phyloP scores from a whole-genome alignment of 2,329 filamentous ascomycete species.

The Cladosporium sp. region DNA sequence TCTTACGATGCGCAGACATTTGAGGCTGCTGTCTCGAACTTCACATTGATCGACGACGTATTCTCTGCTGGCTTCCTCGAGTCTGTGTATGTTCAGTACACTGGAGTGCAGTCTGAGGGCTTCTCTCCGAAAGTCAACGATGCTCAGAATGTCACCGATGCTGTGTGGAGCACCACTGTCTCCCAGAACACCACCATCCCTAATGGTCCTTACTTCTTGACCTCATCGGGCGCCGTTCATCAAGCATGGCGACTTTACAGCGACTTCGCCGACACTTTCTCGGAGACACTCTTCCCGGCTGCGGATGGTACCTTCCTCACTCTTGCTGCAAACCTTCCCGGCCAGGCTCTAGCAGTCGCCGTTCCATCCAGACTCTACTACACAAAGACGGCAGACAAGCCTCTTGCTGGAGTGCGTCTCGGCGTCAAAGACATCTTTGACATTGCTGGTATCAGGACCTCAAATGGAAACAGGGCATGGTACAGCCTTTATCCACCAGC shows the following conservation, averaged over 20 bases:
- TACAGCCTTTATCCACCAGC: constrained; percentile 48
- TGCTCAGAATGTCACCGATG: not conserved
- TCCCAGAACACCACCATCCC: constrained; percentile 28
- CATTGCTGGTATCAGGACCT: constrained; percentile 53
- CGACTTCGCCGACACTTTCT: constrained; percentile 48
- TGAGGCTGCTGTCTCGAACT: constrained; percentile 25
- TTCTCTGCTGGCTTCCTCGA: constrained; percentile 38
- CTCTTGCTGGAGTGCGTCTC: constrained; percentile 57
- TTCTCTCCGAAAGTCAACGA: not conserved
- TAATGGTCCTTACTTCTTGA: constrained; percentile 50
- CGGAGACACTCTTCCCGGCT: constrained; percentile 41
- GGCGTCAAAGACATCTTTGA: constrained; percentile 62
- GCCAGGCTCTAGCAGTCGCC: constrained; percentile 43
- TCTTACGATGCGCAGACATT: constrained; percentile 24
- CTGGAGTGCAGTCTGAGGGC: constrained; percentile 12
- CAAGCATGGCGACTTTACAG: constrained; percentile 49
- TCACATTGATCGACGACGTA: constrained; percentile 37
- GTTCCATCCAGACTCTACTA: constrained; percentile 61
- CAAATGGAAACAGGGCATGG: constrained; percentile 57
- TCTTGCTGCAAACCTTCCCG: constrained; percentile 41
- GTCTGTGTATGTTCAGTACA: constrained; percentile 26
- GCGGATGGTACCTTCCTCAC: constrained; percentile 40
- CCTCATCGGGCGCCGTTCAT: constrained; percentile 42
- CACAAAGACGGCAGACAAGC: constrained; percentile 49
- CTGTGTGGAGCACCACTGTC: constrained; percentile 4